phyloP scores from a whole-genome alignment of 768 basidiomycete genomes.

The Hemileccinum rubropunctum region DNA sequence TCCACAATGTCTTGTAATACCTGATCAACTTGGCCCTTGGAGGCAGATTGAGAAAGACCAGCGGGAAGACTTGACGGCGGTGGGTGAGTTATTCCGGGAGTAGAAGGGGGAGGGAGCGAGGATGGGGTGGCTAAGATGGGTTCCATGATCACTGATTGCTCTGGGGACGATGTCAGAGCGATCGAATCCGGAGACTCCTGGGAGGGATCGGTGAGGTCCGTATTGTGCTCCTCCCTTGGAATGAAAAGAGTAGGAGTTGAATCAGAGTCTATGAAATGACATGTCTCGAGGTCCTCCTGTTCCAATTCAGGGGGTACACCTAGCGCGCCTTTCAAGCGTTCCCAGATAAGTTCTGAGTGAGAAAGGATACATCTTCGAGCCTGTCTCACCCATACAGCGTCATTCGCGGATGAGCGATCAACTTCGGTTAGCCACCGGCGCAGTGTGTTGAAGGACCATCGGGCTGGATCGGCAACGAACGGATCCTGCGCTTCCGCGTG shows the following conservation, averaged over 20 bases:
- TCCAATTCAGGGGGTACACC: slow-evolving; percentile 87
- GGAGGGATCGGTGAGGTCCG: not conserved
- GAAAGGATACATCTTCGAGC: slow-evolving; percentile 73
- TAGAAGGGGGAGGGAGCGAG: slow-evolving; percentile 14
- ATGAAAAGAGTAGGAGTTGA: not conserved
- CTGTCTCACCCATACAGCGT: slow-evolving; percentile 69
- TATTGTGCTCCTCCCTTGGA: not conserved
- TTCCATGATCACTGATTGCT: slow-evolving; percentile 40
- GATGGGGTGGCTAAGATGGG: slow-evolving; percentile 45
- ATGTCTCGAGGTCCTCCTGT: slow-evolving; percentile 41
- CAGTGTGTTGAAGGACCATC: slow-evolving; percentile 75
- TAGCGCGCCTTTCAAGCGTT: slow-evolving; percentile 81
- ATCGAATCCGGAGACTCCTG: not conserved
- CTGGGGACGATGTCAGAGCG: slow-evolving; percentile 15
- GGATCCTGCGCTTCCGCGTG: slow-evolving; percentile 30
- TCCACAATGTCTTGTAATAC: slow-evolving; percentile 55
- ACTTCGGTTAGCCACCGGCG: slow-evolving; percentile 62
- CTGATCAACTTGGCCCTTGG: slow-evolving; percentile 25
- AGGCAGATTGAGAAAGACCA: slow-evolving; percentile 29
- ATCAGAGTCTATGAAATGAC: not conserved
- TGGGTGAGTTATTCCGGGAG: slow-evolving; percentile 28
- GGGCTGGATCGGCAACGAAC: slow-evolving; percentile 52
- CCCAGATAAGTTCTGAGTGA: slow-evolving; percentile 88
- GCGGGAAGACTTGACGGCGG: slow-evolving; percentile 39
- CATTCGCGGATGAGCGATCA: slow-evolving; percentile 60